Conservation (phyloP, 805 yeast species). For the Yarrowia hollandica region DNA sequence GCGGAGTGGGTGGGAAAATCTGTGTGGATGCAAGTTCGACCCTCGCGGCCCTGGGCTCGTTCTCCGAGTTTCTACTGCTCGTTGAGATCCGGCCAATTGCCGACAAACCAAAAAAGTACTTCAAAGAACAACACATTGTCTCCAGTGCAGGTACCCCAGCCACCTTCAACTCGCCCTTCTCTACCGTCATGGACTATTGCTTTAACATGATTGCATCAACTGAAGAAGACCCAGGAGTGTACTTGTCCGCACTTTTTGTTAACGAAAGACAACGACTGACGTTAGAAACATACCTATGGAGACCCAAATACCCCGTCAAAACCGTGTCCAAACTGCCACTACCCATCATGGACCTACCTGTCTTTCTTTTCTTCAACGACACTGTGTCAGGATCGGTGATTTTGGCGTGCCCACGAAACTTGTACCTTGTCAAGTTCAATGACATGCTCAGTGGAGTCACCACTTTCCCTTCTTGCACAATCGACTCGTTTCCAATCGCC, state of each 20-base stretch:
- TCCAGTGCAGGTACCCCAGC: not conserved
- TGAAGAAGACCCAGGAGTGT: conserved; percentile 5
- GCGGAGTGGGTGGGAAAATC: conserved; percentile 8
- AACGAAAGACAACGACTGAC: conserved; percentile 10
- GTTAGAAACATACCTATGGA: conserved; percentile 1
- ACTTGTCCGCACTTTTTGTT: not conserved
- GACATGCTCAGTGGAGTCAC: conserved; percentile 21
- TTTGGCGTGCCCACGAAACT: conserved; percentile 7
- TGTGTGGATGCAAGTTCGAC: not conserved
- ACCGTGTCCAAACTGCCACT: conserved; percentile 13
- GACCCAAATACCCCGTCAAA: conserved; percentile 15
- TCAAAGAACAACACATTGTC: not conserved
- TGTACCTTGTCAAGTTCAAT: conserved; percentile 9
- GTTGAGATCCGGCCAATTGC: not conserved
- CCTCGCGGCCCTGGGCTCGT: not conserved
- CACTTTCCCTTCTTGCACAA: not conserved
- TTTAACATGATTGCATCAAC: conserved; percentile 3
- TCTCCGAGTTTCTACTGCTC: not conserved
- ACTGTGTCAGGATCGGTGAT: conserved; percentile 10
- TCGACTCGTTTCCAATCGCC: conserved; percentile 1
- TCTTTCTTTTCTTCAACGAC: conserved; percentile 15
- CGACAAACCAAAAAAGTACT: not conserved
- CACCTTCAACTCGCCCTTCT: not conserved
- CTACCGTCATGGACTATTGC: conserved; percentile 1
- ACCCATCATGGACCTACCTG: conserved; percentile 15